Conservation (phyloP, 257 asterid species). For the Handroanthus guayacan region DNA sequence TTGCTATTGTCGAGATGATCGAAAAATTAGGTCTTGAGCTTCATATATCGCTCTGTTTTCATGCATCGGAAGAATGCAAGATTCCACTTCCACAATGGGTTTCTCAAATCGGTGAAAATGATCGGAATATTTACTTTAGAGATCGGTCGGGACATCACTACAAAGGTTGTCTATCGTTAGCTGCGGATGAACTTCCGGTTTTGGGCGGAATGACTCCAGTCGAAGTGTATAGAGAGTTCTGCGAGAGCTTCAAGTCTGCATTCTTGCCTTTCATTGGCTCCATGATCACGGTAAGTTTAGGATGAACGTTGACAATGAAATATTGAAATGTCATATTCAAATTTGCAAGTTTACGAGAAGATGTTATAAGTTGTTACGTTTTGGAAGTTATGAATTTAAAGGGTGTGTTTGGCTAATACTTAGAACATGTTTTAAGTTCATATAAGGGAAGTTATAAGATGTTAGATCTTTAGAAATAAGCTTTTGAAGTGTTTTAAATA, state of each 20-base stretch:
- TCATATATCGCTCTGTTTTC: conserved; percentile 59
- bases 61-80: conserved; percentile 46
- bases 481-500: too few relatives aligned
- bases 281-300: conserved; percentile 52
- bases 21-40: conserved; percentile 57
- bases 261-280: conserved; percentile 55
- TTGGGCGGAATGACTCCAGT: conserved; percentile 64
- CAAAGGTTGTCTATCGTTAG: conserved; percentile 57
- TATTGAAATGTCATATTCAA: neutral
- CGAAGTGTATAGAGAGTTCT: conserved; percentile 55
- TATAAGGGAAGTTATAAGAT: too few relatives aligned
- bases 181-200: conserved; percentile 64
- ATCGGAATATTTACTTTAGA: conserved; percentile 47
- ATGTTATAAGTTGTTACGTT: too few relatives aligned
- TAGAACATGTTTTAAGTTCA: too few relatives aligned
- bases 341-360: neutral
- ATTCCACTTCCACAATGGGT: conserved; percentile 59
- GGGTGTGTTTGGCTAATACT: too few relatives aligned
- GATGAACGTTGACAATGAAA: too few relatives aligned
- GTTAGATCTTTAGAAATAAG: too few relatives aligned
- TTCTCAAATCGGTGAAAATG: conserved; percentile 51
- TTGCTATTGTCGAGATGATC: conserved; percentile 56
- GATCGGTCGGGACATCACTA: conserved; percentile 54
- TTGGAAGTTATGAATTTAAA: too few relatives aligned
- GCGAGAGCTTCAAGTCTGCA: conserved; percentile 54